Evolutionary conservation across 2,329 filamentous ascomycete genomes (phyloP), one percentile per base, ranked within the genome.

Genomic region (Diaporthe sp.): DNA sequence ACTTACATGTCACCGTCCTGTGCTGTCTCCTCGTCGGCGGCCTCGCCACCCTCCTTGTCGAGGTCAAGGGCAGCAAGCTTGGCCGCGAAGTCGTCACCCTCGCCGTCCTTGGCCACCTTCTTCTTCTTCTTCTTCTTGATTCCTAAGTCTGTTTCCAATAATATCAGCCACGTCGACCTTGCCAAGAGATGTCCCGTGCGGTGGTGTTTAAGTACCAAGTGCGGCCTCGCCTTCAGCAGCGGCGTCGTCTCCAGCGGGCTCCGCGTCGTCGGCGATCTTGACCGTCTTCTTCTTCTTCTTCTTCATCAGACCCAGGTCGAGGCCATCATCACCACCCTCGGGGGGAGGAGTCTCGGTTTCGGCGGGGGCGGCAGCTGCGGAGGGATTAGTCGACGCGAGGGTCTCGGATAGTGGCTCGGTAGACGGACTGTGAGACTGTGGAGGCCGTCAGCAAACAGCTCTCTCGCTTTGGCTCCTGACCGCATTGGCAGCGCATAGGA

Each of bases 271-370:
- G 63, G 85, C 85, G 32, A 83, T 84, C 76, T 77, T 86, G 80
- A 85, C 84, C 84, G 82, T 83, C 81, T 93, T 93, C 90, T 93
- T 94, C 87, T 93, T 94, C 85, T 94, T 96, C 86, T 95, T 96
- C 82, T 92, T 90, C 83, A 92, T 92, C 81, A 94, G 86, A 70
- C 90, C 80, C 15, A 85, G 82, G 80, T 88, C 87, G 69, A 88
- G 81, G 25, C 82, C 84, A 76, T 82, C 85, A 80, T 93, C 92
- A 79, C 94, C 92, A 75, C 88, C 89, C 78, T 86, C 87, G 79
- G 92, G 91, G 76, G 87, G 89, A 58, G 88, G 89, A 37, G 84
- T 87, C 47, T 86, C 85, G 51, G 71, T 74, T 27, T 75, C 71
- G 70, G 47, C 70, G 71, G 72, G 72, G 27, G 53, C 72, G 61